A percentile compares a stretch with the other conserved stretches of the same genome.
Conservation (phyloP, 2,329 filamentous ascomycete species). For the Diaporthe destruens region DNA sequence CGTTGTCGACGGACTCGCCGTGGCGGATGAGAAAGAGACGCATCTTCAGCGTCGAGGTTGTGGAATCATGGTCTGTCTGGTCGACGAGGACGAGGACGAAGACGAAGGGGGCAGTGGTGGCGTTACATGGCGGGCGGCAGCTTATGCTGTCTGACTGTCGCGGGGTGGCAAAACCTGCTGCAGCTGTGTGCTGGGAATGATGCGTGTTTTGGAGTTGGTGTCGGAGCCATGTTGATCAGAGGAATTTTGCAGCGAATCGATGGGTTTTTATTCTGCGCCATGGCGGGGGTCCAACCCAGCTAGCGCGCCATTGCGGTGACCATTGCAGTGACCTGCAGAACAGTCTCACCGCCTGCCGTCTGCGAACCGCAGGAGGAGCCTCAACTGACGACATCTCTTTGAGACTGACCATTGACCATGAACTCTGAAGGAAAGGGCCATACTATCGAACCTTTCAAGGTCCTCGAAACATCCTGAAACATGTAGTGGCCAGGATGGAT, state of each 20-base stretch:
- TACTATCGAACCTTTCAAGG: no score
- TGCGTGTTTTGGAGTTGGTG: slow-evolving; percentile 25
- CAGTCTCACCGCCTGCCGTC: slow-evolving; percentile 1
- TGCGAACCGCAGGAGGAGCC: background rate
- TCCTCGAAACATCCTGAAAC: no score
- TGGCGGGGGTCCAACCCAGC: slow-evolving; percentile 1
- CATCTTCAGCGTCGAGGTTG: slow-evolving; percentile 34
- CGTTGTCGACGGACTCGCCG: slow-evolving; percentile 92
- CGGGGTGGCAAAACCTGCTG: slow-evolving; percentile 25
- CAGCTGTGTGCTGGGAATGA: slow-evolving; percentile 13
- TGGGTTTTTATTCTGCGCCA: slow-evolving; percentile 25
- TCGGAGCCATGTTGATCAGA: slow-evolving; percentile 14
- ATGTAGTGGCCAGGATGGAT: no score
- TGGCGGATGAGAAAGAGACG: slow-evolving; percentile 84
- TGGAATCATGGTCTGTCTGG: background rate
- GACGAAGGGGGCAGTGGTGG: background rate
- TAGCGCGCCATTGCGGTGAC: background rate
- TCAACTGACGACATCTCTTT: background rate
- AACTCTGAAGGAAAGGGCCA: no score
- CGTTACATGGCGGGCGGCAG: slow-evolving; percentile 16
- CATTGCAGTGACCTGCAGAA: background rate
- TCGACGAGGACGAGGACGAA: background rate
- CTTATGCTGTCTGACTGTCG: background rate
- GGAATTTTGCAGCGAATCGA: slow-evolving; percentile 22
- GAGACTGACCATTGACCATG: no score